Evolutionary conservation across 805 yeast species (phyloP), one percentile per base, ranked within the genome.

Genomic region (Schwanniomyces polymorphus): DNA sequence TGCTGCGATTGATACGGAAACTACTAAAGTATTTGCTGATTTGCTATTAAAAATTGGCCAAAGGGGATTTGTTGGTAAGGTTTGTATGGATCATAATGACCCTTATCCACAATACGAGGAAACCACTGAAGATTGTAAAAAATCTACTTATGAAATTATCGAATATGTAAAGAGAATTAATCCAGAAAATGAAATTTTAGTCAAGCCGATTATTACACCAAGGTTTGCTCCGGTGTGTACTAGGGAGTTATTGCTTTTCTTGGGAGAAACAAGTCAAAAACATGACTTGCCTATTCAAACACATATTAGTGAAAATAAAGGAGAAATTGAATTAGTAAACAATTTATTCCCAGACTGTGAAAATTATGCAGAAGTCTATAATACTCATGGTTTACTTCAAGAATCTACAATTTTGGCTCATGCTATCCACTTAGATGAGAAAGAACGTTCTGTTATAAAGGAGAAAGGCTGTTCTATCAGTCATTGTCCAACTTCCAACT

Each of bases 401-500:
- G 64, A 72, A 1, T 80, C 79, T 52, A 91, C 98, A 0, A 82
- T 90, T 27, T 70, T 92, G 48, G 99, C 97, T 0, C 99, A 92
- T 61, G 95, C 94, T 31, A 75, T 94, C 33, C 96, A 91, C 59
- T 70, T 92, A 45, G 54, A 80, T 1, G 82, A 80, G 7, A 74
- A 74, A 2, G 99, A 92, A 64, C 73, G 83, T 37, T 65, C 75
- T 14, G 50, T 87, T 17, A 73, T 94, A 39, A 76, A 74, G 51
- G 51, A 57, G 14, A 76, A 79, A 17, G 68, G 79, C 5, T 70
- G 89, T 27, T 95, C 97, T 10, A 81, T 92, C 14, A 79, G 96
- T 4, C 98, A 94, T 66, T 92, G 99, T 68, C 99, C 99, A 2
- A 82, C 90, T 9, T 88, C 96, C 14, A 92, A 92, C 64, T 82